phyloP scores from a whole-genome alignment of 345 rosid species.

The Pistacia vera region DNA sequence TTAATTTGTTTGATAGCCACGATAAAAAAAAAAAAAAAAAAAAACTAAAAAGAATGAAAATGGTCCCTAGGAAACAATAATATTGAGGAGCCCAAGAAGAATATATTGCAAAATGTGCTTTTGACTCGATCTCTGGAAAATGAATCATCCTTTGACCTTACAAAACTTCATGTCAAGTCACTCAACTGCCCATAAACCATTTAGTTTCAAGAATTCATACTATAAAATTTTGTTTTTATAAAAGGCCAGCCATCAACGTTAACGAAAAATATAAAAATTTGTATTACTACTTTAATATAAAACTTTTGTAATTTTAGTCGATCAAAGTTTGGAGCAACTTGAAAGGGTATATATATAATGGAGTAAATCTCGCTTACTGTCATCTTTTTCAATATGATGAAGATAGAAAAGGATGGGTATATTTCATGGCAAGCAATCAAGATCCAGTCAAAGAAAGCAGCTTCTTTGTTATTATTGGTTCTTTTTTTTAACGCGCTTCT shows the following conservation, averaged over 20 bases:
- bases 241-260: too few relatives aligned
- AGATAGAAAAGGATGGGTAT: neutral
- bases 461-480: neutral
- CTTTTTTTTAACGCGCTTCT: too few relatives aligned
- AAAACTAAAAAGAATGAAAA: neutral
- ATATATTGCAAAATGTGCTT: slow-evolving; percentile 30
- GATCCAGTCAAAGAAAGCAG: slow-evolving; percentile 17
- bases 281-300: too few relatives aligned
- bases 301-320: too few relatives aligned
- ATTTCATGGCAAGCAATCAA: neutral
- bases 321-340: neutral
- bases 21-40: neutral
- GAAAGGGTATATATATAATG: neutral
- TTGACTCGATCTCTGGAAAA: slow-evolving; percentile 17
- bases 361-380: neutral
- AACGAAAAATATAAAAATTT: too few relatives aligned
- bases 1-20: neutral
- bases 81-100: slow-evolving; percentile 26
- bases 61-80: slow-evolving; percentile 23
- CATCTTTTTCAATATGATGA: neutral
- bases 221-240: too few relatives aligned
- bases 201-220: too few relatives aligned
- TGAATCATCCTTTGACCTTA: neutral
- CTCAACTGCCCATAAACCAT: neutral
- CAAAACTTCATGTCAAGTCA: neutral